Evolutionary conservation across 2,329 filamentous ascomycete genomes (phyloP).

Genomic region (Verticillium isaacii): DNA sequence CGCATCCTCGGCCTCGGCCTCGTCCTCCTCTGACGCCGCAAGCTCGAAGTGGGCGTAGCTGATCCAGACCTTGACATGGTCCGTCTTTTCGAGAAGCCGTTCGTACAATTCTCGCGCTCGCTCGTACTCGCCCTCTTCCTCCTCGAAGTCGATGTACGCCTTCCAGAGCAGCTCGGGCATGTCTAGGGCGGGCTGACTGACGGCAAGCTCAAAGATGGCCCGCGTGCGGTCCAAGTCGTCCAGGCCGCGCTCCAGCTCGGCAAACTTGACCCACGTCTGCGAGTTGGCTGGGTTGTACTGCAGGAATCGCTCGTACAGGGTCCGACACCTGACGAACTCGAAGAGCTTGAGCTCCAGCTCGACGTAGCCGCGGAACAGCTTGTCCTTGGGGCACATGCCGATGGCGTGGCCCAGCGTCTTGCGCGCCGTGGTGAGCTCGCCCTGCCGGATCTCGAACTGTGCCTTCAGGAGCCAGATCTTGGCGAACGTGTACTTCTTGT

Average conservation of each 20-base stretch:
- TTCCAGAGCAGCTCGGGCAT: constrained; percentile 99
- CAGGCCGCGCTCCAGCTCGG: constrained; percentile 84
- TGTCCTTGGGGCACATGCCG: constrained; percentile 94
- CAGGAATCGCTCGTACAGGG: constrained; percentile 88
- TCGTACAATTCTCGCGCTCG: constrained; percentile 80
- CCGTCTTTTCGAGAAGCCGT: constrained; percentile 86
- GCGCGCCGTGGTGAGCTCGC: constrained; percentile 71
- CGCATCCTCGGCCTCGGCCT: constrained; percentile 45
- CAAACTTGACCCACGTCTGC: constrained; percentile 94
- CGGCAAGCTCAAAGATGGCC: constrained; percentile 87
- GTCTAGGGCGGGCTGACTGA: constrained; percentile 77
- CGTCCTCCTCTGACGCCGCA: constrained; percentile 69
- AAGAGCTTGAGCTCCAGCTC: constrained; percentile 90
- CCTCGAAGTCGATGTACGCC: constrained; percentile 97
- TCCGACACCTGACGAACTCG: constrained; percentile 88
- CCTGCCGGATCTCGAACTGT: constrained; percentile 87
- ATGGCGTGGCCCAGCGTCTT: constrained; percentile 89
- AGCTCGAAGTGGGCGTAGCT: constrained; percentile 98
- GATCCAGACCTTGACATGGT: constrained; percentile 99
- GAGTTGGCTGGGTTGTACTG: constrained; percentile 88
- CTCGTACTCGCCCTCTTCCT: constrained; percentile 89
- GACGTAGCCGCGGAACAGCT: constrained; percentile 89
- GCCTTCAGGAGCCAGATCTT: constrained; percentile 95
- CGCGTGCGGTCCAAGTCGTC: constrained; percentile 85
- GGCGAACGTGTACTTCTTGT: constrained; percentile 96